phyloP scores from a whole-genome alignment of 108 stramenopile species.

The Epipyxis sp. region DNA sequence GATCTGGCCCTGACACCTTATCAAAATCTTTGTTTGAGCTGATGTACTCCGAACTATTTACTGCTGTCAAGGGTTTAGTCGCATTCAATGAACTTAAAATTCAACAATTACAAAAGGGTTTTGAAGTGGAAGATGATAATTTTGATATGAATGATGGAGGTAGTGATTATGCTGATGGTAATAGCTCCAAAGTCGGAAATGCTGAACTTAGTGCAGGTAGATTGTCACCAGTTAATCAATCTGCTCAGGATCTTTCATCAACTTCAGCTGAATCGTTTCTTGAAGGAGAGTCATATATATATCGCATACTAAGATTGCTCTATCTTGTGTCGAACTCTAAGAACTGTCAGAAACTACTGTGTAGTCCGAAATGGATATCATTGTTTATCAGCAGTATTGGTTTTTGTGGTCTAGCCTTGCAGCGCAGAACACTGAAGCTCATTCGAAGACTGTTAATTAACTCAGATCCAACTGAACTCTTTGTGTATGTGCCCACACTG shows the following conservation, averaged over 20 bases:
- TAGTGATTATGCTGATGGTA: no score
- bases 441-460: neutral
- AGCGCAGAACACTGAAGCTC: neutral
- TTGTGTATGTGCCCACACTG: neutral
- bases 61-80: conserved; percentile 29
- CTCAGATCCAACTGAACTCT: neutral
- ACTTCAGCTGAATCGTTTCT: neutral
- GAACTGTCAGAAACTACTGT: conserved; percentile 21
- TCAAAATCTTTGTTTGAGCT: conserved; percentile 49
- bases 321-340: neutral
- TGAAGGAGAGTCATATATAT: conserved; percentile 15
- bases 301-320: conserved; percentile 24
- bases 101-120: no score
- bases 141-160: no score
- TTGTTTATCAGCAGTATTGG: neutral
- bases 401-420: neutral
- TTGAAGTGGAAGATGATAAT: no score
- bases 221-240: no score
- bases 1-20: conserved; percentile 50
- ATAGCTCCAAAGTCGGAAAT: no score
- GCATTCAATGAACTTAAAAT: no score
- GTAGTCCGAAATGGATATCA: neutral
- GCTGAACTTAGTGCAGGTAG: no score
- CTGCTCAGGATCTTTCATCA: no score
- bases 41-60: conserved; percentile 42